Evolutionary conservation across 139 green algal species (phyloP), one percentile per base, ranked within the genome.

Genomic region (Chlamydomonas incerta): DNA sequence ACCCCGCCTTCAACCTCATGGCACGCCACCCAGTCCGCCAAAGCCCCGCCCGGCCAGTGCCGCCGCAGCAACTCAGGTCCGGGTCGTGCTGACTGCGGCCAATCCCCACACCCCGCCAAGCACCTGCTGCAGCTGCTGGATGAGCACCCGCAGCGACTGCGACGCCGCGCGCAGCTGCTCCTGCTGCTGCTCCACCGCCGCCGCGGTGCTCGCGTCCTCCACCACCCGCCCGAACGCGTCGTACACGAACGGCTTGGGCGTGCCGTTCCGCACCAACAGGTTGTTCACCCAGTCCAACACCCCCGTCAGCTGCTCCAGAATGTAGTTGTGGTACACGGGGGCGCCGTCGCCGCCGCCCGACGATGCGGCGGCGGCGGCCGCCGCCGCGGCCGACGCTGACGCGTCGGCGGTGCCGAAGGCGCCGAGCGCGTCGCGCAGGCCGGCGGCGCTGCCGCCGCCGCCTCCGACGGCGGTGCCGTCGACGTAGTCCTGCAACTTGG

Each of bases 221-320:
- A 85, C 1, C n/a, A 85, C 50, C n/a, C 67, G 33, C 28, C 80
- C 80, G 65, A 67, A 83, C 31, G 50, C 41, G 47, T 85, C 80
- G 55, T 69, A 76, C 47, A 77, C 24, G 67, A 69, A 76, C 24
- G 67, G 66, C 67, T 77, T 76, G 31, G 66, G 66, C 41, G 47
- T 65, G 63, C 18, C 24, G 18, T 50, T 52, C 41, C 41, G 5
- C 26, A 82, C 37, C 29, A 83, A 41, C 50, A 85, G 66, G 23
- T n/a, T 46, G 66, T 85, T 85, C 31, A 85, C 63, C 80, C 80
- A 85, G 66, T 85, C 80, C 67, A 85, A 28, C 3, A 72, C 37
- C 21, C 50, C 80, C 26, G 66, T 76, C 28, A 85, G 67, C 67
- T 76, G 75, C 67, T 85, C 80, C n/a, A 85, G 46, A 33, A 85